A percentile compares a stretch with the other conserved stretches of the same genome.
Evolutionary conservation across 306 rosid genomes (phyloP).

Genomic region (Fragaria nilgerrensis): DNA sequence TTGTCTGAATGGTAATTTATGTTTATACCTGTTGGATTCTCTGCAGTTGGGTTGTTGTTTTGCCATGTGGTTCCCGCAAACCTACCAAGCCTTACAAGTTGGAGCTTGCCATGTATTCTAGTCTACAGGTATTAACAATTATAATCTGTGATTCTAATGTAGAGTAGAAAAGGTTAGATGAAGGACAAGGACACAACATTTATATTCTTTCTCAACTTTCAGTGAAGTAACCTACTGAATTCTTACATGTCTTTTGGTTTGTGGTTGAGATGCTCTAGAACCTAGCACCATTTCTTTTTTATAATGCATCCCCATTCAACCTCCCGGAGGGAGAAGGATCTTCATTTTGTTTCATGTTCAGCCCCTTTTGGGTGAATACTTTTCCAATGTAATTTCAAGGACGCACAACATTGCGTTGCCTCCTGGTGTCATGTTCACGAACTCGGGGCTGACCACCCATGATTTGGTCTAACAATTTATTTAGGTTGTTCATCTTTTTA

Average conservation of each 20-base stretch:
- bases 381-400: background rate
- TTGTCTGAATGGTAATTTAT: background rate
- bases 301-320: background rate
- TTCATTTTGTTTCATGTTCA: background rate
- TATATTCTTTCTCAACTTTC: background rate
- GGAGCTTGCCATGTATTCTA: conserved; percentile 87
- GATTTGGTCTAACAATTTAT: background rate
- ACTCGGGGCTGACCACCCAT: background rate
- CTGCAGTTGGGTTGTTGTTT: conserved; percentile 88
- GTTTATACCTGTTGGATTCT: conserved; percentile 26
- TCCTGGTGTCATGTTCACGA: background rate
- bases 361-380: background rate
- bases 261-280: background rate
- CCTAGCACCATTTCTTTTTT: background rate
- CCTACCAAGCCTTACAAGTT: conserved; percentile 74
- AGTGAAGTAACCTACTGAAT: conserved; percentile 1
- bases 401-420: background rate
- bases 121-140: conserved; percentile 62
- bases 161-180: background rate
- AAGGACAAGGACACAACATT: background rate
- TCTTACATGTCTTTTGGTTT: background rate
- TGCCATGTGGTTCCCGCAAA: conserved; percentile 73
- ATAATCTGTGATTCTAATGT: conserved; percentile 11
- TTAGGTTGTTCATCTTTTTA: background rate
- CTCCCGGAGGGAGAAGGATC: background rate